A percentile compares a stretch with the other conserved stretches of the same genome.
Conservation (phyloP, 2,329 filamentous ascomycete genomes). For the Aspergillus sp. region DNA sequence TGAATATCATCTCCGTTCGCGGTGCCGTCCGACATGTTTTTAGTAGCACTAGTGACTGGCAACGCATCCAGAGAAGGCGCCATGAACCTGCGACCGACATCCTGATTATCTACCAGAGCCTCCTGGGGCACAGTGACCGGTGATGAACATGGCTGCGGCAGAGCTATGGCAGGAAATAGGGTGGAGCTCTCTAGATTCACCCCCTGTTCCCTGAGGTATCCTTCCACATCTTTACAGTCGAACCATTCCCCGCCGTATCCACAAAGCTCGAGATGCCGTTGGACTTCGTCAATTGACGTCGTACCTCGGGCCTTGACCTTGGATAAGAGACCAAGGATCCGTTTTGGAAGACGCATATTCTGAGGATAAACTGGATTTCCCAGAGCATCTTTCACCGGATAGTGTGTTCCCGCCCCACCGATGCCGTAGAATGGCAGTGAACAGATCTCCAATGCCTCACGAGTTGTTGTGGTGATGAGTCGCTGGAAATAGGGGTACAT, state of each 20-base stretch:
- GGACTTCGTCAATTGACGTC: not conserved
- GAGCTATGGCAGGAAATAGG: too few species aligned
- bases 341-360: slow-evolving; percentile 19
- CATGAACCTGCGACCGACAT: too few species aligned
- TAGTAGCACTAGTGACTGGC: too few species aligned
- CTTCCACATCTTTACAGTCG: slow-evolving; percentile 20
- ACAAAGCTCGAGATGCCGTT: slow-evolving; percentile 8
- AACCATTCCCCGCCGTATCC: slow-evolving; percentile 20
- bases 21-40: too few species aligned
- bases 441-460: slow-evolving; percentile 58
- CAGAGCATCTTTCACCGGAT: slow-evolving; percentile 38
- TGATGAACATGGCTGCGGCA: too few species aligned
- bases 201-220: slow-evolving; percentile 13
- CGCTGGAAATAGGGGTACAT: slow-evolving; percentile 37
- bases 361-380: slow-evolving; percentile 32
- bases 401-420: slow-evolving; percentile 68
- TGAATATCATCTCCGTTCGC: too few species aligned
- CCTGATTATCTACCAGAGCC: not conserved
- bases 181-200: not conserved
- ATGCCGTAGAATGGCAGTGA: slow-evolving; percentile 62
- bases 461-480: slow-evolving; percentile 36
- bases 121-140: not conserved
- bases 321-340: slow-evolving; percentile 14
- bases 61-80: too few species aligned
- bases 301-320: not conserved